Base-by-base conservation (phyloP, 805 yeast species). In the Suhomyces sp. region DNA sequence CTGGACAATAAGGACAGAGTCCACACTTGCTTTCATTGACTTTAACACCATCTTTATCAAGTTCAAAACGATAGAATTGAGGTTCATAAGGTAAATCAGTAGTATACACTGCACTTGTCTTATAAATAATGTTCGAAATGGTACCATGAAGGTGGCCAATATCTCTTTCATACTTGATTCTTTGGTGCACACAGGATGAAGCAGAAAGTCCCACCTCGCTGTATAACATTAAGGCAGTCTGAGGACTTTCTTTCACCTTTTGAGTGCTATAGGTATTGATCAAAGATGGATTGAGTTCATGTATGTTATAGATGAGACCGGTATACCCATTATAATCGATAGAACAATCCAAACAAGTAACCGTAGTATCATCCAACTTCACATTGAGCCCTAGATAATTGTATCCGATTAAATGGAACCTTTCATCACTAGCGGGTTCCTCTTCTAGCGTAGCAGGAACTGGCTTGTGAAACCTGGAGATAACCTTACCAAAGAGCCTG, bases 1-100 rank as follows among this genome's bases (percentile, higher is more conserved):
- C 36, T 13, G 51, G 52, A 31, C 66, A 61, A 35, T 56, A 61
- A 1, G 63, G 54, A 46, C 66, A 61, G 36, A 58, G 36, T 19
- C 65, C 67, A 30, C 63, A 55, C 28, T 56, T 58, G 36, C 54
- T 46, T 25, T 52, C 55, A 31, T 50, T 50, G 17, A 54, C 42
- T 12, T 40, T 35, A 6, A 44, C 32, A 0, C 61, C 57, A 6
- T 33, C 30, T 3, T 30, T 39, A 34, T 52, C 56, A 5, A 54
- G 31, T 39, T 60, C 65, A 39, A 46, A 53, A 19, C 65, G 45
- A 17, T 50, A 47, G 33, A 49, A 54, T 33, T 60, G 63, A 12
- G 62, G 60, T 37, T 60, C 63, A 34, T 60, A 60, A 5, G 65
- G 65, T 12, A 38, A 47, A 22, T 46, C 40, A 14, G 40, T 25